These are phyloP conservation scores for Nemania bipapillata DNA, from an alignment of 2,329 filamentous ascomycete species.

Conservation along the genomic window DNA sequence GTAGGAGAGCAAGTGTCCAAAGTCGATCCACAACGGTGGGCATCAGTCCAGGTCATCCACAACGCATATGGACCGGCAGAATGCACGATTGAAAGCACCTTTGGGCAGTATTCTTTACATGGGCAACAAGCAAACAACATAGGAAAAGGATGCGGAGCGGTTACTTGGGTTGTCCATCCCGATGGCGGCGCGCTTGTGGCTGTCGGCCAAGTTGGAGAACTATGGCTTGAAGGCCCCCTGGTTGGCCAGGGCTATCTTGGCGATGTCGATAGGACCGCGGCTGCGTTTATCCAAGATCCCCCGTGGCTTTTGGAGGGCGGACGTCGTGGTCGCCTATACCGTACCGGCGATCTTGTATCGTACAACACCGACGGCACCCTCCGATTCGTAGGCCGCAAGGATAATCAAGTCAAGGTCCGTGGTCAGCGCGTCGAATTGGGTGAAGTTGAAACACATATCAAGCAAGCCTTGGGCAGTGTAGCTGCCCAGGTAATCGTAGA, in stretches of 20 bases:
- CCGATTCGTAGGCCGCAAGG: slow-evolving; percentile 37
- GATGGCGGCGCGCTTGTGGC: slow-evolving; percentile 6
- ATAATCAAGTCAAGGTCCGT: slow-evolving; percentile 29
- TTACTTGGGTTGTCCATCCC: slow-evolving; percentile 16
- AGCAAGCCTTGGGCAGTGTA: not conserved
- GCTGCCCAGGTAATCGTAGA: not conserved
- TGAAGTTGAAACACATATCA: slow-evolving; percentile 26
- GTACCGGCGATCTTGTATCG: slow-evolving; percentile 49
- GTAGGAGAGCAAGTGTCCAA: slow-evolving; percentile 1
- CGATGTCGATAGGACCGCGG: slow-evolving; percentile 3
- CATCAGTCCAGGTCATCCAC: not conserved
- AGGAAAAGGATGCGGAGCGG: not conserved
- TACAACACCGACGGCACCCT: slow-evolving; percentile 38
- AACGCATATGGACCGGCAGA: slow-evolving; percentile 12
- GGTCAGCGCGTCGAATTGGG: slow-evolving; percentile 32
- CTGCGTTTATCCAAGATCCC: not conserved
- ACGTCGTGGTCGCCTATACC: slow-evolving; percentile 47
- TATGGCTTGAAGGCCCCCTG: slow-evolving; percentile 25
- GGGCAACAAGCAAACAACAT: not conserved
- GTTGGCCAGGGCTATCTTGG: slow-evolving; percentile 24
- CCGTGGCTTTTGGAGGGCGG: not conserved
- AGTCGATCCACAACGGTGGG: not conserved
- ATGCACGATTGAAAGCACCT: not conserved
- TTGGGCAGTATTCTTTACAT: not conserved
- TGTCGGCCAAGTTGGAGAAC: slow-evolving; percentile 21